These are phyloP conservation scores for Saposhnikovia divaricata DNA, from an alignment of 129 eudicot species.

Conservation along the genomic window DNA sequence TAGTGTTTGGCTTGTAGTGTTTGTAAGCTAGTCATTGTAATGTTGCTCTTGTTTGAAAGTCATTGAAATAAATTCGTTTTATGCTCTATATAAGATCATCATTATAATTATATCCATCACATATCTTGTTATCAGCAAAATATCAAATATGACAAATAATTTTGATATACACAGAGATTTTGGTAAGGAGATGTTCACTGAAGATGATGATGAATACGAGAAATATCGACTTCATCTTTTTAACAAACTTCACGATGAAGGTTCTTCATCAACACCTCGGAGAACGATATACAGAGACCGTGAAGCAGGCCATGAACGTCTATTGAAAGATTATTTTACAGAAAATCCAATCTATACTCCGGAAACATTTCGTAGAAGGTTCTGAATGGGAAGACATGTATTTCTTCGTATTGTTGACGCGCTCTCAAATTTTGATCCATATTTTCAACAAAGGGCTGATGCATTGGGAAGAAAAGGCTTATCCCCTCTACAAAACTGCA, in stretches of 20 bases:
- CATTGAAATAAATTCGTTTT: background rate
- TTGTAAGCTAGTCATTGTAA: background rate
- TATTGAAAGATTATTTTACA: background rate
- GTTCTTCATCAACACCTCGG: background rate
- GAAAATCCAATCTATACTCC: background rate
- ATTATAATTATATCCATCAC: background rate
- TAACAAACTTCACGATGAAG: background rate
- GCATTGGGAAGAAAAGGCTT: background rate
- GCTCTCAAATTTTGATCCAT: background rate
- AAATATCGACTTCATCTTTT: background rate
- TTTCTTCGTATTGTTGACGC: background rate
- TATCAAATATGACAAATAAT: background rate
- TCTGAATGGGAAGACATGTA: background rate
- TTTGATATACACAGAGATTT: background rate
- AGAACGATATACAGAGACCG: background rate
- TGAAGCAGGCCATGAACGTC: background rate
- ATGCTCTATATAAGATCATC: background rate
- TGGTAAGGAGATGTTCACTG: background rate
- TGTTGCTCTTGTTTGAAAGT: background rate
- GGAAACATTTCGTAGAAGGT: background rate
- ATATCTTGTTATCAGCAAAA: background rate
- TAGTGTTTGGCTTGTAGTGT: background rate
- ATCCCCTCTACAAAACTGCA: background rate
- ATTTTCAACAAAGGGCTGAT: background rate
- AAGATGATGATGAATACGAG: background rate